phyloP scores from a whole-genome alignment of 164 flowering plant species.

The Euptelea pleiosperma region DNA sequence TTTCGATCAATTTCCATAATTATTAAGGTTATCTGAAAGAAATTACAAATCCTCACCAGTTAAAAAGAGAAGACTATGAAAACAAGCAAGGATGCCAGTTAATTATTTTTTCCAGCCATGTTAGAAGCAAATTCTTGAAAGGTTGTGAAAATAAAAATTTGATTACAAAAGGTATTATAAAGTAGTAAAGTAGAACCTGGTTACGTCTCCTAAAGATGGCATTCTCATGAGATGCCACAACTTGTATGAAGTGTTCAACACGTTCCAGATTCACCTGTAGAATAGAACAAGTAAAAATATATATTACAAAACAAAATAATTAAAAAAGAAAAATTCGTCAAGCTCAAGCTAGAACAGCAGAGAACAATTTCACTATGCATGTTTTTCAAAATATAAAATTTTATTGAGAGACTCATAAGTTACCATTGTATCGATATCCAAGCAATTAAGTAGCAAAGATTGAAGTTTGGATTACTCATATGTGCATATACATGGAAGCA shows the following conservation, averaged over 20 bases:
- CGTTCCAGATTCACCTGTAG: conserved; percentile 40
- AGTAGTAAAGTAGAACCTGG: conserved; percentile 23
- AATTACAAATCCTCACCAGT: neutral
- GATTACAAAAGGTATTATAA: neutral
- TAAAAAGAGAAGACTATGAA: neutral
- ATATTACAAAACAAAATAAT: neutral
- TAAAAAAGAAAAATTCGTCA: neutral
- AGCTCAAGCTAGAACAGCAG: conserved; percentile 1
- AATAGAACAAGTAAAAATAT: neutral
- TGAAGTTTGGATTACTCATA: too few species aligned
- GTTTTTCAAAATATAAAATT: too few species aligned
- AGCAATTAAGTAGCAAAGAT: too few species aligned
- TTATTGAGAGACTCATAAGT: too few species aligned
- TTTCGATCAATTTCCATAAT: too few species aligned
- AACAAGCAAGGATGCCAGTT: neutral
- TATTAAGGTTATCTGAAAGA: too few species aligned
- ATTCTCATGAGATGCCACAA: conserved; percentile 29
- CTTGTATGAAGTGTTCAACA: conserved; percentile 40
- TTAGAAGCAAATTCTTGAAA: neutral
- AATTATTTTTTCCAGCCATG: neutral
- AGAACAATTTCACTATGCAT: neutral
- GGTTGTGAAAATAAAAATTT: neutral
- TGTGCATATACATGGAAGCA: too few species aligned
- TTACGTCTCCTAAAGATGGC: conserved; percentile 34
- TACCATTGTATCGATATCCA: neutral